Base-by-base conservation (phyloP, 2,329 filamentous ascomycete genomes). In the Byssoonygena ceratinophila region DNA sequence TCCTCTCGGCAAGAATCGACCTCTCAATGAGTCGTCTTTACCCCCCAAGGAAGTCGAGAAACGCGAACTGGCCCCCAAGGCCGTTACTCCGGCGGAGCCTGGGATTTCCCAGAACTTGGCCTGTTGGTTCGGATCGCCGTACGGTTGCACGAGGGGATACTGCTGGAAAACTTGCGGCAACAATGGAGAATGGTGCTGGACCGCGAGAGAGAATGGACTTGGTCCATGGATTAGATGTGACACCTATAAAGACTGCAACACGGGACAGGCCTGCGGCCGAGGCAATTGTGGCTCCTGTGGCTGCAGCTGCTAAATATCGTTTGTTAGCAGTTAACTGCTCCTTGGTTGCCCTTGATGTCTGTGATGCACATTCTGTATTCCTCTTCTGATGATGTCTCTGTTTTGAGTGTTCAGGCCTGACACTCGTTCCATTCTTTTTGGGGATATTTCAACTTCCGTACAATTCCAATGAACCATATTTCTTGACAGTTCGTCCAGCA, bases 141-240 rank as follows among this genome's bases (percentile, higher is more conserved):
- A 40, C 36, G 53, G 53, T 0, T 55, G 48, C 43, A 32, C 53
- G 1, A 37, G 46, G 16, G 45, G 43, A 23, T 55, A 52, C 36
- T 55, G 53, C 49, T 55, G 53, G 48, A 55, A 55, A 22, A 37
- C 43, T 7, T 55, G 53, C 25, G 49, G 53, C 20, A n/a, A 22
- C 12, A 46, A 41, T 20, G 49, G 53, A 46, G 53, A 55, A 29
- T 52, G 49, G 53, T 52, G 53, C 25, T 55, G 49, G 53, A 55
- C 53, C 4, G 53, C 49, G 3, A 4, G 9, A 2, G 44, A 55
- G n/a, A 31, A 32, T 25, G 53, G 49, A 3, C 23, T 52, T 4
- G 53, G 48, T 31, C n/a, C 36, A 2, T 52, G 49, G 53, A 25
- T 44, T 3, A 45, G 23, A 9, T 55, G 53, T 44, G 46, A 18